phyloP scores from a whole-genome alignment of 495 filamentous ascomycete species.

The Xylaria nigripes region DNA sequence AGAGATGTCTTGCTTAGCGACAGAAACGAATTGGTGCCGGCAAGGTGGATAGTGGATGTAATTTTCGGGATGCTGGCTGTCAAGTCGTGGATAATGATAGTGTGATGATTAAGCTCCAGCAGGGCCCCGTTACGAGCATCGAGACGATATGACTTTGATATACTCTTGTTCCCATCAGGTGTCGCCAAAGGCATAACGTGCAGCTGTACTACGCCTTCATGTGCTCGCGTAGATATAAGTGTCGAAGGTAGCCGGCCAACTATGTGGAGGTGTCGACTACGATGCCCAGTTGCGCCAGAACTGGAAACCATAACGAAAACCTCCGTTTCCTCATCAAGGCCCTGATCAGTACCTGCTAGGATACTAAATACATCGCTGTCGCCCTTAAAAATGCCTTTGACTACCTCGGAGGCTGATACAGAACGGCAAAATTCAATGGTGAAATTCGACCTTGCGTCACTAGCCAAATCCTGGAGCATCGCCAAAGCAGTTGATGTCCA shows the following conservation, averaged over 20 bases:
- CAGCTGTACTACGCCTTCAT: constrained; percentile 22
- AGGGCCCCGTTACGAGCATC: constrained; percentile 49
- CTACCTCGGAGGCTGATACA: constrained; percentile 30
- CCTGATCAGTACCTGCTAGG: constrained; percentile 27
- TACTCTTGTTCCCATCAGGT: not conserved
- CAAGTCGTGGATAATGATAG: constrained; percentile 45
- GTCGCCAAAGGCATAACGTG: constrained; percentile 18
- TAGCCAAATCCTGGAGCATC: constrained; percentile 31
- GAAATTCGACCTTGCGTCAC: constrained; percentile 18
- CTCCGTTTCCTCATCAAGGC: constrained; percentile 28
- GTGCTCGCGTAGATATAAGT: constrained; percentile 11
- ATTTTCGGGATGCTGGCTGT: constrained; percentile 39
- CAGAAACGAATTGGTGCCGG: constrained; percentile 41
- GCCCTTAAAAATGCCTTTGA: constrained; percentile 38
- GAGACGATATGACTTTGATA: constrained; percentile 36
- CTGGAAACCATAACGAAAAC: constrained; percentile 39
- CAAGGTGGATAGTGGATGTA: constrained; percentile 30
- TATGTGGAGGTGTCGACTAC: constrained; percentile 36
- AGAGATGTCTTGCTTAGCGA: constrained; percentile 45
- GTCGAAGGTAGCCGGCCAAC: constrained; percentile 32
- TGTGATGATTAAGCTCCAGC: constrained; percentile 38
- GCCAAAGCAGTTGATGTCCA: constrained; percentile 30
- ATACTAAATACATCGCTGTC: constrained; percentile 30
- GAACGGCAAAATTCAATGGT: constrained; percentile 34
- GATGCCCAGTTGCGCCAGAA: constrained; percentile 6